Conservation (phyloP, 2,329 filamentous ascomycete species). For the Fusarium incarnatum region DNA sequence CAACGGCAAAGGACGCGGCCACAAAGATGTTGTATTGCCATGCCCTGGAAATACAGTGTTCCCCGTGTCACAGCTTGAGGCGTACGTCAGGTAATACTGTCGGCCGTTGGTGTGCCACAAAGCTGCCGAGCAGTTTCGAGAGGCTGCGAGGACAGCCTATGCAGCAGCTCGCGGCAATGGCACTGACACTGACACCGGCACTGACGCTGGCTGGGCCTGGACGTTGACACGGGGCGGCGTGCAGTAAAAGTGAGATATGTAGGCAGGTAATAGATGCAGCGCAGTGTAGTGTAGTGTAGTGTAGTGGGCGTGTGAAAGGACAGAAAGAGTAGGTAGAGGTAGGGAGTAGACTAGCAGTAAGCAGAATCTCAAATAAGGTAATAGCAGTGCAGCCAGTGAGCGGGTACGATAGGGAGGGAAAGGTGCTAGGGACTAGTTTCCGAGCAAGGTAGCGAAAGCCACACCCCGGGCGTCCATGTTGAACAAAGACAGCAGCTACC, state of each 20-base stretch:
- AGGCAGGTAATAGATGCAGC: constrained; percentile 29
- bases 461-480: constrained; percentile 31
- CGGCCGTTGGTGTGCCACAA: constrained; percentile 45
- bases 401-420: constrained; percentile 21
- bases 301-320: constrained; percentile 27
- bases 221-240: constrained; percentile 27
- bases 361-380: constrained; percentile 30
- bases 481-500: constrained; percentile 33
- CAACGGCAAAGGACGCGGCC: constrained; percentile 43
- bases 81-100: constrained; percentile 44
- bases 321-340: constrained; percentile 34
- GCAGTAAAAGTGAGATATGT: constrained; percentile 17
- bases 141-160: constrained; percentile 39
- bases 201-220: constrained; percentile 8
- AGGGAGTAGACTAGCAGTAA: constrained; percentile 28
- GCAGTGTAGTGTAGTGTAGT: constrained; percentile 16
- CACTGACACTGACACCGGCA: constrained; percentile 15
- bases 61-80: constrained; percentile 46
- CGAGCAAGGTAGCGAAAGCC: constrained; percentile 19
- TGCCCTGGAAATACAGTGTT: constrained; percentile 47
- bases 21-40: constrained; percentile 49
- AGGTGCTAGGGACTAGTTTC: constrained; percentile 33
- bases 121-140: constrained; percentile 44
- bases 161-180: constrained; percentile 43
- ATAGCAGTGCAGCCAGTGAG: constrained; percentile 27